Evolutionary conservation across 176 grass and related monocot genomes (phyloP), one percentile per base, ranked within the genome.

Genomic region (Triticum dicoccoides): DNA sequence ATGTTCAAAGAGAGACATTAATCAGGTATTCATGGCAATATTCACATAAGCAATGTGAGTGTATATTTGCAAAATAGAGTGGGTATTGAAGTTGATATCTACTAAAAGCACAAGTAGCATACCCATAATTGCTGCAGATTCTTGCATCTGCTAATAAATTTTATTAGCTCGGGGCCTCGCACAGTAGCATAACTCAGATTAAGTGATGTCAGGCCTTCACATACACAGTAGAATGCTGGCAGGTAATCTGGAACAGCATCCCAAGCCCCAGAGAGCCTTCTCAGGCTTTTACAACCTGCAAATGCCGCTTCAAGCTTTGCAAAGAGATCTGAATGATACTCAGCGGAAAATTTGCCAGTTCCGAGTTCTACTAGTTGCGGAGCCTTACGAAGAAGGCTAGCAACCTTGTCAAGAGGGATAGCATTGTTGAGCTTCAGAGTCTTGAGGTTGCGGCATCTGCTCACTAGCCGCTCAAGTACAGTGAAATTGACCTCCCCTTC

Each of bases 151-250:
- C 90, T 86, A 68, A 95, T 87, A 70, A 95, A 82, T 63, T 90
- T 92, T 72, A 90, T 87, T 14, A 95, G 88, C 65, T 92, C 90
- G 13, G 80, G 88, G 18, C 88, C 85, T 83, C 84, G 86, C 11
- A 90, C 73, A 80, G 86, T 86, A 82, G 90, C 88, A 33, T 95
- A 92, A 58, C 90, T 92, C 80, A 95, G 75, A 80, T 92, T 92
- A 59, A 95, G 88, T 56, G 88, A 92, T 76, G 90, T 89, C 61
- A 95, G 90, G 68, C 86, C 86, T 41, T 92, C 86, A 65, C 90
- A 95, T 58, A 92, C 80, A 62, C 85, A 90, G 76, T 92, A 92
- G 64, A 95, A 79, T 79, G 90, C 86, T 75, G 93, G 83, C 24
- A 95, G 77, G 37, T 89, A 90, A 65, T 76, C 83, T 65, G 87